Conservation (phyloP, 192 early-diverging fungal species). For the Backusella parvicylindrica region DNA sequence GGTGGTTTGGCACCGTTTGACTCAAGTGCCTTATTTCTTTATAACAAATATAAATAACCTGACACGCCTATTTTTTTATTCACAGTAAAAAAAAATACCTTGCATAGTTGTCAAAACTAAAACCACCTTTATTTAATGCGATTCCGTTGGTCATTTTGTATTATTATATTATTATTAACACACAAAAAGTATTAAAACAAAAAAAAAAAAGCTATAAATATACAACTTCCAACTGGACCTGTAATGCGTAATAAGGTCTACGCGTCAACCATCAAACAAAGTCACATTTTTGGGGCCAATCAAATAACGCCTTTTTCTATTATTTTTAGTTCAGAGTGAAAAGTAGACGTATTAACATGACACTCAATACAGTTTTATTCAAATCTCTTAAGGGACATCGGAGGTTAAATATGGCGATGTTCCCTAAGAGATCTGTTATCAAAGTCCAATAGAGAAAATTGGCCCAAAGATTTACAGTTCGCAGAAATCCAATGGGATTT, state of each 20-base stretch:
- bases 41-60: neutral
- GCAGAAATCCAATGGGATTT: too few relatives aligned
- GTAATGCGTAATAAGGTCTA: conserved; percentile 3
- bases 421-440: too few relatives aligned
- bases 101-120: conserved; percentile 85
- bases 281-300: neutral
- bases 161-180: neutral
- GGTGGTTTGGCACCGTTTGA: conserved; percentile 77
- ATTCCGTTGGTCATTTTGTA: conserved; percentile 53
- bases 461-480: too few relatives aligned
- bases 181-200: neutral
- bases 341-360: too few relatives aligned
- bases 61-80: too few relatives aligned
- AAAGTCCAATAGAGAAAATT: too few relatives aligned
- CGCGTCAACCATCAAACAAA: neutral
- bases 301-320: neutral
- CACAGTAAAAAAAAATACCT: too few relatives aligned
- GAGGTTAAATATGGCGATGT: too few relatives aligned
- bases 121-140: conserved; percentile 58
- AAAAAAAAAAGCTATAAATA: neutral
- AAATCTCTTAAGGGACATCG: too few relatives aligned
- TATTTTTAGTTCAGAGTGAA: too few relatives aligned
- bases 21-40: conserved; percentile 74
- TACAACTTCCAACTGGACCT: neutral
- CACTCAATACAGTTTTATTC: too few relatives aligned